phyloP scores from a whole-genome alignment of 129 eudicot species.

The Flaveria brownii region DNA sequence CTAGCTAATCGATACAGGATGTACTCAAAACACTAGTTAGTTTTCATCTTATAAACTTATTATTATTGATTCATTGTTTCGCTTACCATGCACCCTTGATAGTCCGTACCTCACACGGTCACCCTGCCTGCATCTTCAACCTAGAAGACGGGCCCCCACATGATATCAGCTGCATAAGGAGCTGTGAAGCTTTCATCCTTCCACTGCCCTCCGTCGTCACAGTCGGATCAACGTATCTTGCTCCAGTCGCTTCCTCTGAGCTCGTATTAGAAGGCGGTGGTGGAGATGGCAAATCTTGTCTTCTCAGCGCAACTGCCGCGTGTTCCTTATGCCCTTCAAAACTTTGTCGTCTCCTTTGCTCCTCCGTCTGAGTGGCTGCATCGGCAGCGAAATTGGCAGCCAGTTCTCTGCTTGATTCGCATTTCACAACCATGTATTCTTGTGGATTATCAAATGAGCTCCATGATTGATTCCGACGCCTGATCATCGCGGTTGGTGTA shows the following conservation, averaged over 20 bases:
- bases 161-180: conserved; percentile 47
- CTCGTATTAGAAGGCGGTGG: conserved; percentile 52
- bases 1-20: background rate
- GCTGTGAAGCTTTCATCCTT: conserved; percentile 47
- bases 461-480: conserved; percentile 57
- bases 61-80: background rate
- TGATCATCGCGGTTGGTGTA: conserved; percentile 9
- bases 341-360: conserved; percentile 23
- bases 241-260: conserved; percentile 24
- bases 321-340: conserved; percentile 16
- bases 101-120: background rate
- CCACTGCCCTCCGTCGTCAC: conserved; percentile 20
- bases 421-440: conserved; percentile 50
- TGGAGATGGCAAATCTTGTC: conserved; percentile 43
- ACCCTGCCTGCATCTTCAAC: conserved; percentile 28
- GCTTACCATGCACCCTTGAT: background rate
- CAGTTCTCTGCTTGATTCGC: conserved; percentile 57
- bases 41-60: background rate
- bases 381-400: conserved; percentile 45
- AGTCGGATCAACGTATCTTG: too few species aligned
- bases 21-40: background rate
- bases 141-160: conserved; percentile 42
- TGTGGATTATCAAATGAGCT: conserved; percentile 57
- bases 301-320: conserved; percentile 26
- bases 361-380: conserved; percentile 47